Evolutionary conservation across 768 basidiomycete species (phyloP), one percentile per base, ranked within the genome.

Genomic region (Rickenella mellea): DNA sequence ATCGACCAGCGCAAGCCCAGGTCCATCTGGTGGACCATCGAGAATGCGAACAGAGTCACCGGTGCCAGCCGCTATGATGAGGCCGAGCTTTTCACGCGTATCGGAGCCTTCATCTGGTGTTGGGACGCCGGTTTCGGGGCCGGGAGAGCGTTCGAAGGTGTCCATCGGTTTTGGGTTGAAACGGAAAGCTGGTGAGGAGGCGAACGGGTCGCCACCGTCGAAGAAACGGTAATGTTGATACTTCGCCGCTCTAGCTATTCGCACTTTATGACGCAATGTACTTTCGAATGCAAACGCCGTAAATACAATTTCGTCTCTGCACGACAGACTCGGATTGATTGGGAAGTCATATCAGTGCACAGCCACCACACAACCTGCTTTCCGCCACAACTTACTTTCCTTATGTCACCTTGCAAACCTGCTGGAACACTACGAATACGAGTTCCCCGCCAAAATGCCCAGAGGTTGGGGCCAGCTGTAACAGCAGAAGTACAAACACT

Each of bases 71-170:
- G n/a, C n/a, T n/a, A 40, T 41, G 48, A 39, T 44, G 39, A 75
- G 69, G 38, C 76, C 83, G 28, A 83, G 83, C 29, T 88, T 88
- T 62, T 85, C 84, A 19, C 72, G 83, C 44, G 86, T 89, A 55
- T 71, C 75, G 3, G 67, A 68, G 1, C 55, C 65, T 20, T 64
- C 69, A 19, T 51, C 60, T 27, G 56, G 55, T 27, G 50, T 54
- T 17, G 74, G 73, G 7, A 80, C 80, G 0, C 76, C 82, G 17
- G 76, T 70, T 17, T 27, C 48, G 12, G 40, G 27, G 11, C 63
- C 73, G 1, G 64, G 64, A 1, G 86, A 89, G 54, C 71, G 86
- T 40, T 72, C 76, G 25, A 90, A 79, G 60, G 76, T 91, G 31
- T 74, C 76, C 5, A 79, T 90, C 56, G 84, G 84, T 9, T 74